A percentile compares a stretch with the other conserved stretches of the same genome.
Evolutionary conservation across 2,329 filamentous ascomycete species (phyloP).

Genomic region (Penicillium sp.): DNA sequence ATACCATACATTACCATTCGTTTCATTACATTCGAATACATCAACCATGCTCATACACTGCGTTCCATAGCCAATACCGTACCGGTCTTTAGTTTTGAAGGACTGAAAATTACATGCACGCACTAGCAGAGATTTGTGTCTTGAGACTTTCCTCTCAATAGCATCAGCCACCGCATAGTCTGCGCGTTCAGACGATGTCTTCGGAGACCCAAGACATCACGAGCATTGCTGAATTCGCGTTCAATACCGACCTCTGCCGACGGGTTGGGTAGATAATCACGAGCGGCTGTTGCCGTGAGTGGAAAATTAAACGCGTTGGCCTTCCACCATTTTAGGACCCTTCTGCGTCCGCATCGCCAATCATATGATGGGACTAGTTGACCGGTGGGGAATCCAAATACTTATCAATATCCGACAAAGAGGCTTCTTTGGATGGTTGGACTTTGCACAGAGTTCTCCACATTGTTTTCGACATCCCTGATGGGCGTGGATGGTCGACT

Average conservation of each 20-base stretch:
- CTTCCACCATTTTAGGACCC: slow-evolving; percentile 11
- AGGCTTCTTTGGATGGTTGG: slow-evolving; percentile 5
- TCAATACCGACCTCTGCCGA: slow-evolving; percentile 10
- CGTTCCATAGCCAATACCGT: not conserved
- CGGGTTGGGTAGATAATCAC: slow-evolving; percentile 8
- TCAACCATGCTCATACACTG: not conserved
- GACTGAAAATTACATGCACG: not conserved
- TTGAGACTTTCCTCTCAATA: slow-evolving; percentile 6
- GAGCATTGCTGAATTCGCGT: slow-evolving; percentile 10
- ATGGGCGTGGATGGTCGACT: slow-evolving; percentile 1
- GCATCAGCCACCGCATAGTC: slow-evolving; percentile 10
- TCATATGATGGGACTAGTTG: slow-evolving; percentile 4
- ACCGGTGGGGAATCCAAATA: slow-evolving; percentile 8
- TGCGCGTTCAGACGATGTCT: slow-evolving; percentile 9
- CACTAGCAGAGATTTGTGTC: not conserved
- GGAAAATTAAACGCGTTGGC: slow-evolving; percentile 10
- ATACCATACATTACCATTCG: not conserved
- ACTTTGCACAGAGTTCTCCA: slow-evolving; percentile 6
- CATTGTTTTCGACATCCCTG: slow-evolving; percentile 9
- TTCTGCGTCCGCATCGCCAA: slow-evolving; percentile 10
- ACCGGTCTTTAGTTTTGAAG: not conserved
- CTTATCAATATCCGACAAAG: slow-evolving; percentile 8
- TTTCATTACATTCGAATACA: not conserved
- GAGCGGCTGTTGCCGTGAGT: slow-evolving; percentile 10
- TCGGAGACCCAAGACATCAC: slow-evolving; percentile 10